These are phyloP conservation scores for Stipa capillata DNA, from an alignment of 176 grass and related monocot species.

Conservation along the genomic window DNA sequence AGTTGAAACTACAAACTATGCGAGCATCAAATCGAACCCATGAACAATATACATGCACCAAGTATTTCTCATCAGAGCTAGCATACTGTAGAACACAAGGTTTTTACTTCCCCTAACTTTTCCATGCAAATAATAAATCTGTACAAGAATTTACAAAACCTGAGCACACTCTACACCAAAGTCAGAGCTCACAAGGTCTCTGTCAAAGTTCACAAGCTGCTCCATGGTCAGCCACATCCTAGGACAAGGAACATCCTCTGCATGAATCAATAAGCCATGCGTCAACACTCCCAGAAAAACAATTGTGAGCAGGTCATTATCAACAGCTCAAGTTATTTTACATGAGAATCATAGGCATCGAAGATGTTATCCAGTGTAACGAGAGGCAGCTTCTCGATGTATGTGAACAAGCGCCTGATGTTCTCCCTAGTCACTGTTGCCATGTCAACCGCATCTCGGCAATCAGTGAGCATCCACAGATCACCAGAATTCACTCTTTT, in stretches of 20 bases:
- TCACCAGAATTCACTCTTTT: conserved; percentile 77
- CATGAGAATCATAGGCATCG: conserved; percentile 87
- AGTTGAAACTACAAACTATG: not conserved
- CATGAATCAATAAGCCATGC: conserved; percentile 37
- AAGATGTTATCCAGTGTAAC: conserved; percentile 60
- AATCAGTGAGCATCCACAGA: conserved; percentile 70
- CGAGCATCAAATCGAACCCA: not conserved
- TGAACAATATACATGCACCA: not conserved
- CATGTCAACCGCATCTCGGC: conserved; percentile 57
- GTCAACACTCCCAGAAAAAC: conserved; percentile 25
- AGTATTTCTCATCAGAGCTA: too few species aligned
- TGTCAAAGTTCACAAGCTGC: conserved; percentile 18
- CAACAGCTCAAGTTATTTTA: conserved; percentile 50
- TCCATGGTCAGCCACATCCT: conserved; percentile 41
- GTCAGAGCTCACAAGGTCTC: conserved; percentile 5
- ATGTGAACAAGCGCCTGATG: conserved; percentile 55
- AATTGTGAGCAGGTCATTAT: conserved; percentile 19
- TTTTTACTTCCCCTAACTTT: not conserved
- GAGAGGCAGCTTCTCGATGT: conserved; percentile 79
- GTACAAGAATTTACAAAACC: conserved; percentile 48
- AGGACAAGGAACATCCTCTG: conserved; percentile 44
- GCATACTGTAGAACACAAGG: too few species aligned
- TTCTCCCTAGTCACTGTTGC: conserved; percentile 62
- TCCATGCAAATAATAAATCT: conserved; percentile 15
- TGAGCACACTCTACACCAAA: not conserved